These are phyloP conservation scores for Quercus phellos DNA, from an alignment of 331 rosid genomes.

Conservation along the genomic window DNA sequence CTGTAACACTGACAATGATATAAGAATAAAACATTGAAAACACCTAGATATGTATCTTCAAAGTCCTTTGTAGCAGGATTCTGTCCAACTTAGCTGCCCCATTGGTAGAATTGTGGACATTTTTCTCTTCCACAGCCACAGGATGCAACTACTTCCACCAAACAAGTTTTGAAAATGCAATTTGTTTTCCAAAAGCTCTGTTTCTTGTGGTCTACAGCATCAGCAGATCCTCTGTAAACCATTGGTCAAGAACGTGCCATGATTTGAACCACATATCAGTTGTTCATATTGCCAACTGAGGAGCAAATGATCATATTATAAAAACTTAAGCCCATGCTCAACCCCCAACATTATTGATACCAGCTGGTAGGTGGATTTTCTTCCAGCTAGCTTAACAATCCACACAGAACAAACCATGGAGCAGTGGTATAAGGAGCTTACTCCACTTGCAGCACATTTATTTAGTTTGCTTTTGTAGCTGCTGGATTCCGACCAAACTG, in stretches of 20 bases:
- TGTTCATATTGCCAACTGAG: not conserved
- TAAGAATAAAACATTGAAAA: not conserved
- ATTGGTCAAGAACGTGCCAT: constrained; percentile 12
- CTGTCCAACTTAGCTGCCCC: not conserved
- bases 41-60: constrained; percentile 4
- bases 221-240: constrained; percentile 1
- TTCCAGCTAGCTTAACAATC: not conserved
- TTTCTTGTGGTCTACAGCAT: not conserved
- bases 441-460: not conserved
- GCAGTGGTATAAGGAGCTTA: not conserved
- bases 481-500: constrained; percentile 84
- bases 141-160: constrained; percentile 4
- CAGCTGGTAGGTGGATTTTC: not conserved
- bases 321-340: not conserved
- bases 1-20: not conserved
- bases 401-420: not conserved
- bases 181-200: not conserved
- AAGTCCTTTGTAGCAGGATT: constrained; percentile 1
- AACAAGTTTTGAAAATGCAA: not conserved
- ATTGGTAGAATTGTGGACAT: not conserved
- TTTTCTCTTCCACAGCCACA: constrained; percentile 7
- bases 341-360: not conserved
- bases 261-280: not conserved
- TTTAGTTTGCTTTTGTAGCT: constrained; percentile 51
- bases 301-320: not conserved